Evolutionary conservation across 1,284 basidiomycete genomes (phyloP).

Genomic region (Trichosporon faecale): DNA sequence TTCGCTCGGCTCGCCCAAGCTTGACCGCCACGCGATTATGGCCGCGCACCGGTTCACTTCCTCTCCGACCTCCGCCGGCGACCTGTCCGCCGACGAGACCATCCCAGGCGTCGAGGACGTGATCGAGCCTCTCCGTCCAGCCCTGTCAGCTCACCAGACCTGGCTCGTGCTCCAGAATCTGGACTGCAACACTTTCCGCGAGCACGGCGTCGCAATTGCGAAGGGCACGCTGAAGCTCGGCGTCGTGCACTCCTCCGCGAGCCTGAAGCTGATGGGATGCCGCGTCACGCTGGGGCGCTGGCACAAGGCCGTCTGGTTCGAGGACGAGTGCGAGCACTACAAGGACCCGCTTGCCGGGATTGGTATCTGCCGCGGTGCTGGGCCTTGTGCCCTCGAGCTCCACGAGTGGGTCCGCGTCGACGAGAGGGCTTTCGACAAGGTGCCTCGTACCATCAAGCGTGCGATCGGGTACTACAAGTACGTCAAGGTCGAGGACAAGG

Average conservation of each 20-base stretch:
- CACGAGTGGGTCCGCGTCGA: neutral
- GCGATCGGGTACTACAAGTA: neutral
- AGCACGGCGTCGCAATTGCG: neutral
- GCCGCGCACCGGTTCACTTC: neutral
- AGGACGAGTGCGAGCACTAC: neutral
- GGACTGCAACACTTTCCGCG: neutral
- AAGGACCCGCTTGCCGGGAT: neutral
- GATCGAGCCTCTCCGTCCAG: neutral
- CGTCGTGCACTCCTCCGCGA: neutral
- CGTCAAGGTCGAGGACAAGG: neutral
- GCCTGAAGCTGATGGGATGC: neutral
- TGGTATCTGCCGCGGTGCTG: neutral
- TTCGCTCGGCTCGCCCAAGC: conserved; percentile 23
- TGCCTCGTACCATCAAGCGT: neutral
- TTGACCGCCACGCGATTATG: conserved; percentile 26
- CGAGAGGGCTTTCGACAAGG: neutral
- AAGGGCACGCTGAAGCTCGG: neutral
- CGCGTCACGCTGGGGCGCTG: neutral
- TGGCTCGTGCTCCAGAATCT: neutral
- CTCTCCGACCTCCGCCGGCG: no score
- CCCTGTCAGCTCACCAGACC: neutral
- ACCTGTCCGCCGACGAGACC: no score
- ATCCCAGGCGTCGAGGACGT: no score
- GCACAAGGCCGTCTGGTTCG: neutral
- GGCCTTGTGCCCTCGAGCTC: neutral